A percentile compares a stretch with the other conserved stretches of the same genome.
Evolutionary conservation across 306 rosid genomes (phyloP).

Genomic region (Pyrus bretschneideri): DNA sequence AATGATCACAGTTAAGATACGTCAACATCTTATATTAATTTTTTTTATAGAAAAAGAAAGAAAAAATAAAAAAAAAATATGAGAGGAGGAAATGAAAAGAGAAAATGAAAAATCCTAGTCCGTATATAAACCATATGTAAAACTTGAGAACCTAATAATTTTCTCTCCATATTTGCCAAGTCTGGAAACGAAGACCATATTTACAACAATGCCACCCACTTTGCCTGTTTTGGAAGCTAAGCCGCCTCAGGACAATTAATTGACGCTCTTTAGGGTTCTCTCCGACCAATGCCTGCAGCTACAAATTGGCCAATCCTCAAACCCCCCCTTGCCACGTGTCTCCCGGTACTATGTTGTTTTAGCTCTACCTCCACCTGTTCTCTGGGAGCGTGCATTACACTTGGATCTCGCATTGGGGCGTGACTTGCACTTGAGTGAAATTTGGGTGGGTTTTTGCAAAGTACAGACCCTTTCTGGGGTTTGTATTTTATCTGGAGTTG

Average conservation of each 20-base stretch:
- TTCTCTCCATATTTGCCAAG: slow-evolving; percentile 24
- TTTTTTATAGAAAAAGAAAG: too few species aligned
- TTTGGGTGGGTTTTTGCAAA: background rate
- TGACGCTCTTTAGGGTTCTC: background rate
- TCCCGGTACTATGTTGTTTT: slow-evolving; percentile 1
- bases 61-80: too few species aligned
- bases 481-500: background rate
- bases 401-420: background rate
- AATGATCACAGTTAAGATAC: rapidly evolving
- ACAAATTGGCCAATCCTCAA: background rate
- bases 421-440: background rate
- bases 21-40: too few species aligned
- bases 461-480: background rate
- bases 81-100: too few species aligned
- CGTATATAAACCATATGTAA: too few species aligned
- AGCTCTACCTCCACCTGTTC: background rate
- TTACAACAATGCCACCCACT: background rate
- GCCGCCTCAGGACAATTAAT: background rate
- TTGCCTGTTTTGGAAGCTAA: slow-evolving; percentile 2
- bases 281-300: slow-evolving; percentile 26
- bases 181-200: slow-evolving; percentile 3
- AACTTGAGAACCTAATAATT: slow-evolving; percentile 16
- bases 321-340: slow-evolving; percentile 25
- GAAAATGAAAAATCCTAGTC: rapidly evolving
- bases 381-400: slow-evolving; percentile 1